Base-by-base conservation (phyloP, 495 filamentous ascomycete genomes). In the Penicillium roqueforti region DNA sequence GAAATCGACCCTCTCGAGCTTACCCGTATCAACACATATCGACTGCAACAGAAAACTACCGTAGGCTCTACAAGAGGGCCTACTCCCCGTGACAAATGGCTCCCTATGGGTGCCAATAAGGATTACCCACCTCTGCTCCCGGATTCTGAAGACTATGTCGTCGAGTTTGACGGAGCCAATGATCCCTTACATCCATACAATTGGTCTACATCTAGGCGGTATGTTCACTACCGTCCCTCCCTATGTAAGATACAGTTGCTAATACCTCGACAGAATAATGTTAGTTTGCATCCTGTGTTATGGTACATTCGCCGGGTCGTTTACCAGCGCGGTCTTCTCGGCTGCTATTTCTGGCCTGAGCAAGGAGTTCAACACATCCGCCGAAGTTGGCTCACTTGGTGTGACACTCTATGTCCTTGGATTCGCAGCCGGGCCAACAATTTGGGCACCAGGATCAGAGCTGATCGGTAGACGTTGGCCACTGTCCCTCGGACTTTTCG, bases 361-460 rank as follows among this genome's bases (percentile, higher is more conserved):
- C 14, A 45, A 68, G n/a, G 62, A 77, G 34, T 85, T 78, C 42
- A 50, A 71, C 6, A 73, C 80, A 10, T 68, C 64, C 1, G 53
- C 56, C 0, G 77, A 79, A 51, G 77, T 82, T 8, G 77, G 68
- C 31, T 74, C 74, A 1, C 62, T 82, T 10, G 81, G 79, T 11
- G 76, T 77, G 1, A 69, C 66, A 14, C 60, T 86, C 1, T 77
- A 78, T 44, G 69, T 86, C 0, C 59, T 85, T n/a, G 80, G 75
- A 0, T 73, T 75, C 42, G 68, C 69, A 1, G 48, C 76, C 0
- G 83, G 81, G 16, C 79, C 83, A 11, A 63, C 77, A 0, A 50
- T 84, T 8, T 86, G 76, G 73, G 81, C 76, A 0, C 91, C 91
- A 0, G 67, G 87, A 4, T 89, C 85, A 10, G 91, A 96, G 65